These are phyloP conservation scores for Eucalyptus regnans DNA, from an alignment of 345 rosid genomes.

Conservation along the genomic window DNA sequence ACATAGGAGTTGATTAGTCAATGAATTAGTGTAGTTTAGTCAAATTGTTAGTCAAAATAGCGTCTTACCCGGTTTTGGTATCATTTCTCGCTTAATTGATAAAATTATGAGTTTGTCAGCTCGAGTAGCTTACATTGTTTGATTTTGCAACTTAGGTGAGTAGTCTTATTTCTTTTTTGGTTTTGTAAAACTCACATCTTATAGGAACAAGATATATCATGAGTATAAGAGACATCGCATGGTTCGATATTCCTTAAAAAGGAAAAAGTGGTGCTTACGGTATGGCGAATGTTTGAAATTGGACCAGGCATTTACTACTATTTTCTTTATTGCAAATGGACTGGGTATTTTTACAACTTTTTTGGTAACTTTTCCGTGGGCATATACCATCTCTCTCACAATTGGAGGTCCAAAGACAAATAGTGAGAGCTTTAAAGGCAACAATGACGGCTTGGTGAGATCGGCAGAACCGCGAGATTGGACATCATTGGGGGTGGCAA, in stretches of 20 bases:
- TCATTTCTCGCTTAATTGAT: not conserved
- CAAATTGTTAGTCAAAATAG: too few relatives aligned
- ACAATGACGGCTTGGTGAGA: not conserved
- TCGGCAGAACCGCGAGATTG: not conserved
- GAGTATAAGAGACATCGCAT: not conserved
- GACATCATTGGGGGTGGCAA: not conserved
- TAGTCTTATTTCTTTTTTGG: not conserved
- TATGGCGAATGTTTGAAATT: not conserved
- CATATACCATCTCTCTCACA: not conserved
- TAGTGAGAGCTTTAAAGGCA: not conserved
- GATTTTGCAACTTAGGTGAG: not conserved
- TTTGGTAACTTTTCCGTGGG: not conserved
- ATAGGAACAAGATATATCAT: not conserved
- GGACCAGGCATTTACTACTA: not conserved
- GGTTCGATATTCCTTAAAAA: not conserved
- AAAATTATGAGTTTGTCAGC: not conserved
- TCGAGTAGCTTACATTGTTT: not conserved
- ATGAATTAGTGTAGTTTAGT: not conserved
- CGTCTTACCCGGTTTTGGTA: not conserved
- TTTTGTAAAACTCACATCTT: not conserved
- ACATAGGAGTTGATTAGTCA: not conserved
- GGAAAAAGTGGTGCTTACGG: not conserved
- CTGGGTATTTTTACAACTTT: not conserved
- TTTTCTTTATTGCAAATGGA: not conserved
- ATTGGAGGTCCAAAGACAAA: not conserved